Evolutionary conservation across 805 yeast species (phyloP), one percentile per base, ranked within the genome.

Genomic region (Blastobotrys americana): DNA sequence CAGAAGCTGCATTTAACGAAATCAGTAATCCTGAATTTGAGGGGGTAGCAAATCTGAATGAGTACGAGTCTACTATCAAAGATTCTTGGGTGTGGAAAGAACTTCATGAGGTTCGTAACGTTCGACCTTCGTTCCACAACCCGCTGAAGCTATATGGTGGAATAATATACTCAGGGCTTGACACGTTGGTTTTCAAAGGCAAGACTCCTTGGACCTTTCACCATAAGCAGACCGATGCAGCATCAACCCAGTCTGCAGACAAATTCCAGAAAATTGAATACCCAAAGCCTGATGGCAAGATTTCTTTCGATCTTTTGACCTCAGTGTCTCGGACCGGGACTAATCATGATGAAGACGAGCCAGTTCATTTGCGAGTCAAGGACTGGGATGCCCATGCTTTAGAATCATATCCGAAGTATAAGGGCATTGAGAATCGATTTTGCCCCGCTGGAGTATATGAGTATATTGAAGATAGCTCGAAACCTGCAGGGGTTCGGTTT

Each of bases 361-460:
- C 77, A 53, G 84, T 93, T 53, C 98, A 93, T 68, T 72, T 93
- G 57, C 69, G 93, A 53, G 66, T 70, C 21, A 58, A 60, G 44
- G 59, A 64, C 53, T 53, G 62, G 49, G 69, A 73, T 20, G 69
- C 74, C 53, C 96, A 90, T 64, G 78, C 94, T 0, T 72, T 73
- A 34, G 66, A 63, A 10, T 69, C 87, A 20, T 93, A 76, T 66
- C 88, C 90, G 9, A 78, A 73, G 52, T 93, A 69, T 68, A 71
- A 84, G 62, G 98, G 98, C 17, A 72, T 93, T 17, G 98, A 93
- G 64, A 81, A 78, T 58, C 71, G 94, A 50, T 93, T 93, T 70
- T 93, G 98, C 59, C 98, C 98, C 3, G 98, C 98, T 18, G 98
- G 98, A 19, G 98, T 93, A 9, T 93, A 93, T 64, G 98, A 93